A percentile compares a stretch with the other conserved stretches of the same genome.
These are phyloP conservation scores for Kwoniella shivajii DNA, from an alignment of 1,284 basidiomycete genomes.

Conservation along the genomic window DNA sequence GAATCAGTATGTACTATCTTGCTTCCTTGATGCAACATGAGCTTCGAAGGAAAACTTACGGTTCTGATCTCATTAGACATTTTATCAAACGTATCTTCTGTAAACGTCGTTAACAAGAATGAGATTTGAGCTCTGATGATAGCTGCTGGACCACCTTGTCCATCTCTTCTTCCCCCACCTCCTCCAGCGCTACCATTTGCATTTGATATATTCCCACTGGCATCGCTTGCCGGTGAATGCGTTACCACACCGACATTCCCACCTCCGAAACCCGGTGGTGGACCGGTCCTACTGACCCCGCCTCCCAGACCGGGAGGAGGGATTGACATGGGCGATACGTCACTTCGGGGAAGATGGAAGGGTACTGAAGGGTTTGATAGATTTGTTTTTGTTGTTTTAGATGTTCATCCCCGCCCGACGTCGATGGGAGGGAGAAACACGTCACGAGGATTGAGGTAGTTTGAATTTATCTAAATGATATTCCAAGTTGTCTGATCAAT, in stretches of 20 bases:
- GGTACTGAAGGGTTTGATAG: constrained; percentile 5
- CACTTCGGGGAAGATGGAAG: constrained; percentile 7
- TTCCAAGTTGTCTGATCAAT: too few relatives aligned
- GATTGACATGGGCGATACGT: constrained; percentile 33
- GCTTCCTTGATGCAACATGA: not conserved
- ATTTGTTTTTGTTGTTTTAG: constrained; percentile 2
- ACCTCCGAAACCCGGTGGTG: constrained; percentile 49
- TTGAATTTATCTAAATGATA: not conserved
- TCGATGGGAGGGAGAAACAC: constrained; percentile 9
- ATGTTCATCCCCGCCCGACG: constrained; percentile 19
- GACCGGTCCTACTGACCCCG: constrained; percentile 49
- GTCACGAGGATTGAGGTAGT: not conserved
- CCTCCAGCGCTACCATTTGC: constrained; percentile 1
- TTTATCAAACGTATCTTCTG: constrained; percentile 90
- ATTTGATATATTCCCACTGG: constrained; percentile 1
- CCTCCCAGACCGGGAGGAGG: constrained; percentile 53
- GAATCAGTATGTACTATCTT: not conserved
- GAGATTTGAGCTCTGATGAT: constrained; percentile 69
- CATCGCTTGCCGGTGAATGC: constrained; percentile 20
- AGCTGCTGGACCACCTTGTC: constrained; percentile 43
- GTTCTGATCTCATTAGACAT: constrained; percentile 88
- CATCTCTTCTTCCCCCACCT: constrained; percentile 20
- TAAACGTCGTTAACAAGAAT: constrained; percentile 87
- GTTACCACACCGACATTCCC: constrained; percentile 13
- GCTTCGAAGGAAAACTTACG: constrained; percentile 59